A percentile compares a stretch with the other conserved stretches of the same genome.
Evolutionary conservation across 768 basidiomycete genomes (phyloP).

Genomic region (Kondoa subrosea): DNA sequence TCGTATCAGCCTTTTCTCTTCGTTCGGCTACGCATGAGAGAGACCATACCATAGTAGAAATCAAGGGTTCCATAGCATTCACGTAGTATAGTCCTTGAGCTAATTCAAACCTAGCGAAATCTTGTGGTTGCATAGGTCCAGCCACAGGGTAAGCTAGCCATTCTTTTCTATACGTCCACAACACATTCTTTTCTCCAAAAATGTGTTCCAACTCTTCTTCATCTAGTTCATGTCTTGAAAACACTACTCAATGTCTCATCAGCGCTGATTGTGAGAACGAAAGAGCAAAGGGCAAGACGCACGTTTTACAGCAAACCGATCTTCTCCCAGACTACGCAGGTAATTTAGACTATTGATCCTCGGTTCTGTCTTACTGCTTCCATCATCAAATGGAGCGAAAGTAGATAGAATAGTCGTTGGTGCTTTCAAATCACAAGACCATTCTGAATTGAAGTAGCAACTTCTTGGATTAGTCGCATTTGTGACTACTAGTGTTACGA

Average conservation of each 20-base stretch:
- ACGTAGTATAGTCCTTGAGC: slow-evolving; percentile 72
- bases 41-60: slow-evolving; percentile 89
- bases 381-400: slow-evolving; percentile 29
- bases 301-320: slow-evolving; percentile 12
- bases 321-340: slow-evolving; percentile 8
- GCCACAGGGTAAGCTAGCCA: slow-evolving; percentile 32
- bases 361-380: slow-evolving; percentile 4
- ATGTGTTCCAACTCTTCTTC: slow-evolving; percentile 43
- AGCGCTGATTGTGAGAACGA: background rate
- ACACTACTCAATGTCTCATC: background rate
- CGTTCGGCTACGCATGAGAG: slow-evolving; percentile 33
- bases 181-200: slow-evolving; percentile 48
- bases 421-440: slow-evolving; percentile 28
- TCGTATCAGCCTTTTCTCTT: background rate
- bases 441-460: slow-evolving; percentile 49
- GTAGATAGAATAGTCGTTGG: slow-evolving; percentile 57
- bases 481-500: slow-evolving; percentile 79
- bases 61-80: slow-evolving; percentile 76
- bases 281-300: background rate
- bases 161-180: slow-evolving; percentile 69
- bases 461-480: slow-evolving; percentile 46
- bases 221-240: slow-evolving; percentile 36
- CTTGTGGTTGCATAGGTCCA: slow-evolving; percentile 32
- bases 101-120: slow-evolving; percentile 62
- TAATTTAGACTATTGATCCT: slow-evolving; percentile 15